These are phyloP conservation scores for Calonectria pauciramosa DNA, from an alignment of 2,329 filamentous ascomycete species.

Conservation along the genomic window DNA sequence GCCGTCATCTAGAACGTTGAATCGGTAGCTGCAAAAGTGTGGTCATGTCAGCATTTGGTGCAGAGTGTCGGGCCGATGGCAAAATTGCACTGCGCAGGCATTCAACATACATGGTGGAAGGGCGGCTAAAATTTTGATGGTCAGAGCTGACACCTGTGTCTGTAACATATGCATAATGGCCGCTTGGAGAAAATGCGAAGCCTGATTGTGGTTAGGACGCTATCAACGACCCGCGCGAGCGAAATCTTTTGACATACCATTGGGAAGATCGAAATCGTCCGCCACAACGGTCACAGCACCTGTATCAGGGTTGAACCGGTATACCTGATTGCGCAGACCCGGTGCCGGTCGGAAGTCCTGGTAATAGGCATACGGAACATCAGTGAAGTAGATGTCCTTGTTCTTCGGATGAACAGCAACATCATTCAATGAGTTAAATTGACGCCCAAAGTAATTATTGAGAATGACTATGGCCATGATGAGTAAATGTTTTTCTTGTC, in stretches of 20 bases:
- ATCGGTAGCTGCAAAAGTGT: constrained; percentile 36
- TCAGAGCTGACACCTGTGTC: constrained; percentile 65
- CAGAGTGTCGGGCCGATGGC: too few species aligned
- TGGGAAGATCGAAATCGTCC: constrained; percentile 68
- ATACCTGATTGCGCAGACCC: constrained; percentile 69
- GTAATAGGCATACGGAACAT: constrained; percentile 70
- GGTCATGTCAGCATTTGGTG: background rate
- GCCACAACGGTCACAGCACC: constrained; percentile 68
- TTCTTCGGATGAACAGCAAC: constrained; percentile 66
- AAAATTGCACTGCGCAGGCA: too few species aligned
- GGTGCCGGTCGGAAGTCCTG: constrained; percentile 70
- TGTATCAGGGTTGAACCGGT: constrained; percentile 65
- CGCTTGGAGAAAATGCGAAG: constrained; percentile 68
- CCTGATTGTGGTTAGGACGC: constrained; percentile 48
- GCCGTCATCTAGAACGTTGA: constrained; percentile 59
- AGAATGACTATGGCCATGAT: constrained; percentile 57
- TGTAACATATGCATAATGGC: constrained; percentile 66
- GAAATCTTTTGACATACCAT: constrained; percentile 52
- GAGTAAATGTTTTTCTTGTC: background rate
- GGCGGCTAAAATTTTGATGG: constrained; percentile 56
- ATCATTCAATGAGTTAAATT: constrained; percentile 74
- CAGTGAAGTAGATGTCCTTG: constrained; percentile 73
- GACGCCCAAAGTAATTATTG: constrained; percentile 71
- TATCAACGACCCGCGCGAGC: rapidly evolving
- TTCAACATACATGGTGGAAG: constrained; percentile 58